Evolutionary conservation across 352 stramenopile genomes (phyloP).

Genomic region (Saprolegnia diclina): DNA sequence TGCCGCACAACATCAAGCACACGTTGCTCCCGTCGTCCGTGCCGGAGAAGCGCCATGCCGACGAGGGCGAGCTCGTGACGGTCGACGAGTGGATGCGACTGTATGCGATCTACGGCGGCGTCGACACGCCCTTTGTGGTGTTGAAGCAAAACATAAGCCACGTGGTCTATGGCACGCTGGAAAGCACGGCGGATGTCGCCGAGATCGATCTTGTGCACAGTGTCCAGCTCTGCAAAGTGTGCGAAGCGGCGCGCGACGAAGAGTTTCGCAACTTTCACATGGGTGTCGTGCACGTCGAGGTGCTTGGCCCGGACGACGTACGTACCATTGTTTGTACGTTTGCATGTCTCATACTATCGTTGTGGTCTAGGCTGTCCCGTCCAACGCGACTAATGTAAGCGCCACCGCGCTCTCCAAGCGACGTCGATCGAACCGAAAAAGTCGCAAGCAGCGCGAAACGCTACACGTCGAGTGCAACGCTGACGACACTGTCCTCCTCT

Average conservation of each 20-base stretch:
- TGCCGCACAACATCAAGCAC: slow-evolving; percentile 42
- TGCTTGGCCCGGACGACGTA: slow-evolving; percentile 49
- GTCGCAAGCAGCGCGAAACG: slow-evolving; percentile 47
- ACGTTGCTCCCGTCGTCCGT: slow-evolving; percentile 53
- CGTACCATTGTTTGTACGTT: slow-evolving; percentile 37
- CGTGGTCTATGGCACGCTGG: slow-evolving; percentile 34
- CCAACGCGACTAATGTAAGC: too few relatives aligned
- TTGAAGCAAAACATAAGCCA: slow-evolving; percentile 49
- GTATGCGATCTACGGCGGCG: background rate
- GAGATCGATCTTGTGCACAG: slow-evolving; percentile 23
- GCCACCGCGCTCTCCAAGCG: slow-evolving; percentile 31
- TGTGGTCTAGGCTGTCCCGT: background rate
- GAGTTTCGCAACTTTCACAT: slow-evolving; percentile 61
- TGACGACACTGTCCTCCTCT: slow-evolving; percentile 60
- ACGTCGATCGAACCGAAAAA: slow-evolving; percentile 58
- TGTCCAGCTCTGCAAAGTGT: slow-evolving; percentile 42
- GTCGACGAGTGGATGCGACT: slow-evolving; percentile 12
- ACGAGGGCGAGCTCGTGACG: background rate
- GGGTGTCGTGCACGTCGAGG: slow-evolving; percentile 50
- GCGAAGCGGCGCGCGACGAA: slow-evolving; percentile 40
- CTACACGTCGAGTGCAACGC: slow-evolving; percentile 42
- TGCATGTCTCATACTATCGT: slow-evolving; percentile 26
- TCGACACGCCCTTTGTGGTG: slow-evolving; percentile 1
- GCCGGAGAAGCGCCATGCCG: background rate
- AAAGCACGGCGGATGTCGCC: slow-evolving; percentile 31